phyloP scores from a whole-genome alignment of 768 basidiomycete genomes.

The Roridomyces roridus region DNA sequence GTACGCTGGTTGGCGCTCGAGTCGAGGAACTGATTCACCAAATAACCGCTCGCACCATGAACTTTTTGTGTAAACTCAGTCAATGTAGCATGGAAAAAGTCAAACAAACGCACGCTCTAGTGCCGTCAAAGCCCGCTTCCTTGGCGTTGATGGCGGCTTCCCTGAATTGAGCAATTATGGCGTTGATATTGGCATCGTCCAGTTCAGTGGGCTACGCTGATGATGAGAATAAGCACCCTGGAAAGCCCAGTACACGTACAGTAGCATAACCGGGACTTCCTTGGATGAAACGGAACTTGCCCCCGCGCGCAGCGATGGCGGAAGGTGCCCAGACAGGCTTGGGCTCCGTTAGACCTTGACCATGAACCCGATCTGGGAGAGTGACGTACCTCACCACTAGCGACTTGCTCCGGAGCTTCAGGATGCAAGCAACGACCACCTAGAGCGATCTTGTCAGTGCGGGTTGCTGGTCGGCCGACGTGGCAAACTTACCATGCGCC shows the following conservation, averaged over 20 bases:
- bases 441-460: neutral
- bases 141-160: constrained; percentile 41
- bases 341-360: neutral
- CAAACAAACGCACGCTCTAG: constrained; percentile 5
- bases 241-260: neutral
- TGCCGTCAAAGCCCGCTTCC: constrained; percentile 16
- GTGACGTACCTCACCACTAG: constrained; percentile 42
- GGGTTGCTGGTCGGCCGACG: neutral
- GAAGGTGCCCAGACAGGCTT: constrained; percentile 53
- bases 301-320: constrained; percentile 27
- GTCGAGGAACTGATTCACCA: neutral
- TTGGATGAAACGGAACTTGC: constrained; percentile 32
- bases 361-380: constrained; percentile 25
- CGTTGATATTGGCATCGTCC: constrained; percentile 36
- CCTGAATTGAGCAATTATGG: constrained; percentile 36
- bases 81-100: neutral
- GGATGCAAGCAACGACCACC: constrained; percentile 15
- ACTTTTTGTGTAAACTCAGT: constrained; percentile 11
- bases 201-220: constrained; percentile 31
- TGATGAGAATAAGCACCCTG: neutral
- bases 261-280: constrained; percentile 35
- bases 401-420: constrained; percentile 39
- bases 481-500: constrained; percentile 28
- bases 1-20: neutral
- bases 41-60: constrained; percentile 32